Percentiles rank a stretch among this genome's conserved stretches.
These are phyloP conservation scores for Jaminaea rosea DNA, from an alignment of 1,284 basidiomycete species.

Conservation along the genomic window DNA sequence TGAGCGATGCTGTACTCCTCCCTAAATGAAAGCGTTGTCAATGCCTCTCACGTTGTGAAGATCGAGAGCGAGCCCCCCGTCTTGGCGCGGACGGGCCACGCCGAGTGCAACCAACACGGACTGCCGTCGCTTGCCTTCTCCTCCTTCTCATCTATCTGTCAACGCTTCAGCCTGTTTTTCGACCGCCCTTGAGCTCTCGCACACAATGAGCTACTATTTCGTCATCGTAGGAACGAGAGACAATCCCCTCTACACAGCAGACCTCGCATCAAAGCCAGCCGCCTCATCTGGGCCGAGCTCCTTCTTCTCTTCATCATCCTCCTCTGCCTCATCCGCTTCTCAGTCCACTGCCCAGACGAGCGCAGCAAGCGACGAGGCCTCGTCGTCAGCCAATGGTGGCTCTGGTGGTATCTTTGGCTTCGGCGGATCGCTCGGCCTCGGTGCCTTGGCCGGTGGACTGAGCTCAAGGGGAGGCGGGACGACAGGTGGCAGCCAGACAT, in stretches of 20 bases:
- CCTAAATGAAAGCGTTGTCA: no score
- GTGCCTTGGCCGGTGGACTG: conserved; percentile 7
- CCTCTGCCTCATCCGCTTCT: not conserved
- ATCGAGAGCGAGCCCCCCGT: not conserved
- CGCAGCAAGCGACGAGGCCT: not conserved
- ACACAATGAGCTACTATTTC: conserved; percentile 41
- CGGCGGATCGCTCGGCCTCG: conserved; percentile 2
- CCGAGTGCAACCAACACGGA: not conserved
- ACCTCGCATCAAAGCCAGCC: conserved; percentile 28
- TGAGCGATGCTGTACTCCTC: not conserved
- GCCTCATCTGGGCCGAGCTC: conserved; percentile 9
- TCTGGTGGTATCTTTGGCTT: conserved; percentile 12
- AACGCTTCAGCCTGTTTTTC: not conserved
- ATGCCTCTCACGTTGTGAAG: no score
- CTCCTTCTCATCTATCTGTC: conserved; percentile 3
- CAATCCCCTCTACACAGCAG: conserved; percentile 42
- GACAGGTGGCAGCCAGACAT: not conserved
- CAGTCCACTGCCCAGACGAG: not conserved
- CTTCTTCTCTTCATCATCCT: conserved; percentile 8
- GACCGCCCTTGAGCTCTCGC: no score
- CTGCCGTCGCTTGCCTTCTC: not conserved
- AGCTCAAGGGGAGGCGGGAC: conserved; percentile 2
- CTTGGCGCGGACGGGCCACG: not conserved
- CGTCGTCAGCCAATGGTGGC: not conserved
- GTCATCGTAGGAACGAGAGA: conserved; percentile 40